These are phyloP conservation scores for Tulasnella sp. DNA, from an alignment of 768 basidiomycete species.

Conservation along the genomic window DNA sequence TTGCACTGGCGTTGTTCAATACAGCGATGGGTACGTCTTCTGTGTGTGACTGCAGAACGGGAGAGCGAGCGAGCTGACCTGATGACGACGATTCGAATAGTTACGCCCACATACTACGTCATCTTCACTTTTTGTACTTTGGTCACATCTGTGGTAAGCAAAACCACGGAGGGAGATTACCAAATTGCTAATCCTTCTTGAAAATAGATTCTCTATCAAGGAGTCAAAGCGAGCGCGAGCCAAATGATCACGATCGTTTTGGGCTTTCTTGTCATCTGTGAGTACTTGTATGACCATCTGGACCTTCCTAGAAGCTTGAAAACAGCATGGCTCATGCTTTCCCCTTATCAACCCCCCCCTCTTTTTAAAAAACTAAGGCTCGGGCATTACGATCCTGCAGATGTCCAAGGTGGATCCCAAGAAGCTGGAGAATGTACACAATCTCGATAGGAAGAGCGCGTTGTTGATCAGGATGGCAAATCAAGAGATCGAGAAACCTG, in stretches of 20 bases:
- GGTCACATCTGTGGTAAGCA: conserved; percentile 26
- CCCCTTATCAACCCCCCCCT: neutral
- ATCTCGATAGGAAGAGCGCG: conserved; percentile 79
- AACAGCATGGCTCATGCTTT: no score
- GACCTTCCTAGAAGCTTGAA: no score
- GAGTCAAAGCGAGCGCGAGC: conserved; percentile 32
- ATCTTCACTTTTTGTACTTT: conserved; percentile 34
- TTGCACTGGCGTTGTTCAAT: conserved; percentile 95
- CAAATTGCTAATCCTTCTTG: neutral
- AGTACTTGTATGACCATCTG: neutral
- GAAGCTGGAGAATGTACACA: conserved; percentile 37
- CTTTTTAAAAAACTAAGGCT: conserved; percentile 21
- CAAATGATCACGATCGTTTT: conserved; percentile 86
- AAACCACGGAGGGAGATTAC: no score
- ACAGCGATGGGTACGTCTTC: conserved; percentile 21
- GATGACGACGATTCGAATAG: neutral
- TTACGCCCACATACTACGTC: conserved; percentile 32
- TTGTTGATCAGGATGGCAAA: conserved; percentile 59
- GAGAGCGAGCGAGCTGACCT: neutral
- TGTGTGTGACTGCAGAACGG: neutral
- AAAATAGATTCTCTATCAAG: conserved; percentile 32
- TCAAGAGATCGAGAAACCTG: conserved; percentile 11
- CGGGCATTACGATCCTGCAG: conserved; percentile 94
- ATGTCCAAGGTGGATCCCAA: conserved; percentile 89
- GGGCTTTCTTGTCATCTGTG: conserved; percentile 79